Base-by-base conservation (phyloP, 345 rosid species). In the Citrus hindsii region DNA sequence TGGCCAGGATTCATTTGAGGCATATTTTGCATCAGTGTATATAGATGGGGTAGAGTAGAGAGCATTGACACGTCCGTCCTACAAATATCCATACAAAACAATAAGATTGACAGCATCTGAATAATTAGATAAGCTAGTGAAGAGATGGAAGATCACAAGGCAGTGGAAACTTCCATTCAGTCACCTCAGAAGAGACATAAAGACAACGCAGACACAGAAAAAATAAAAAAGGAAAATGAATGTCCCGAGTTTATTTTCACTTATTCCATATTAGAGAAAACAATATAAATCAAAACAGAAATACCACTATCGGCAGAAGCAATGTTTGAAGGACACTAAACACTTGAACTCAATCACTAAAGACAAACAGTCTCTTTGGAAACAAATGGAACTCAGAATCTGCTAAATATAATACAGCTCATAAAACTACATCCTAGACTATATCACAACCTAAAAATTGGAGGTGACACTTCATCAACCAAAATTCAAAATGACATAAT, bases 1-100 rank as follows among this genome's bases (percentile, higher is more conserved):
- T 30, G 99, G 98, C 98, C 99, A 96, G 78, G 89, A 82, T 81
- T 85, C 86, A 75, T 89, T 86, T 53, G 89, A 67, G 60, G 93
- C 93, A 74, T 94, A 83, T 85, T 96, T 96, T 78, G 98, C 99
- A 88, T 96, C 98, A 13, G 97, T 96, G 74, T 96, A 96, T 79
- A 96, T 89, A 81, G 99, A 96, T 51, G 99, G 99, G 59, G 97
- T 94, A 68, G 98, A 96, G 85, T 96, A 94, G 68, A 96, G 88
- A 80, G 94, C 97, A 88, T 96, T 95, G 77, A 96, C 87, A 76
- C 97, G 99, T 69, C 99, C 98, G 81, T 96, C 99, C 99, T 96
- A 84, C 35, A 78, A 82, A 59, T 68, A 73, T 48, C 46, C 58
- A 76, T 73, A 65, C 38, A 24, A 77, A 78, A 74, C 59, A 76